Conservation (phyloP, 2,329 filamentous ascomycete species). For the Fusarium chuoi region DNA sequence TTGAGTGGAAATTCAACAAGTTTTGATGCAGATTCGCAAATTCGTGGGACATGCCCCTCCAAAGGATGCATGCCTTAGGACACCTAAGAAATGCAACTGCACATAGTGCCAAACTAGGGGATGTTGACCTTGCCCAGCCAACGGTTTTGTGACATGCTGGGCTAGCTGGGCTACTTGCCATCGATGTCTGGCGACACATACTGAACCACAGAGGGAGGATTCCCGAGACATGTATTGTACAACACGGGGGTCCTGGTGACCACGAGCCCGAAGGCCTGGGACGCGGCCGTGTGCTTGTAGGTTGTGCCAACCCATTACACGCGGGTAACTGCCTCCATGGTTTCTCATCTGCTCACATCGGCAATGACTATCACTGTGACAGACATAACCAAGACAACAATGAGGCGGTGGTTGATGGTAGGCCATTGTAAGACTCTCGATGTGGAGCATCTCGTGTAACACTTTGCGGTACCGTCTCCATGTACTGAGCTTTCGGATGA, state of each 20-base stretch:
- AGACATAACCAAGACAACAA: conserved; percentile 11
- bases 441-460: conserved; percentile 1
- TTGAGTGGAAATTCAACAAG: conserved; percentile 6
- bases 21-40: conserved; percentile 3
- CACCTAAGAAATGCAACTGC: background rate
- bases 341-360: conserved; percentile 14
- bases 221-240: conserved; percentile 39
- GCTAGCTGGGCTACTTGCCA: background rate
- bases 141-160: conserved; percentile 6
- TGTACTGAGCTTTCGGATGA: background rate
- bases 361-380: conserved; percentile 12
- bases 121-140: background rate
- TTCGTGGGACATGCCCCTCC: background rate
- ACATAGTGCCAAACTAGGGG: background rate
- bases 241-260: conserved; percentile 13
- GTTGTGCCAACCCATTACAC: conserved; percentile 20
- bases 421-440: background rate
- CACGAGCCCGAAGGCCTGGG: conserved; percentile 40
- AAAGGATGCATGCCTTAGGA: conserved; percentile 5
- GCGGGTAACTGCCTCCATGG: conserved; percentile 31
- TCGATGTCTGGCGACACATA: conserved; percentile 21
- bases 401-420: conserved; percentile 8
- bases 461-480: background rate
- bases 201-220: conserved; percentile 23
- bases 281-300: conserved; percentile 39